These are phyloP conservation scores for Podospora conica DNA, from an alignment of 495 filamentous ascomycete species.

Conservation along the genomic window DNA sequence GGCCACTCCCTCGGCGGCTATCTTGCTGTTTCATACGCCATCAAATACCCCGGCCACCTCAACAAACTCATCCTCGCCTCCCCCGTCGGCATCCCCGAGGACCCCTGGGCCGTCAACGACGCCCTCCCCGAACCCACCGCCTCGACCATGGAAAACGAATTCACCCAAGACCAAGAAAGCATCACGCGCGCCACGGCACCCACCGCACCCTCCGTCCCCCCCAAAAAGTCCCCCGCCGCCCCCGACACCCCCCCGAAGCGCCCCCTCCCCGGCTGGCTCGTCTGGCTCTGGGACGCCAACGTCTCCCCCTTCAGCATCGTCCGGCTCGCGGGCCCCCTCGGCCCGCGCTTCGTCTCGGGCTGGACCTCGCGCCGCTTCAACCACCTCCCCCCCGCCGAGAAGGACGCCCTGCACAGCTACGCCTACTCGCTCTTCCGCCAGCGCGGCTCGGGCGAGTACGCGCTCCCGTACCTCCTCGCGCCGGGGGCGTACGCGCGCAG, in stretches of 20 bases:
- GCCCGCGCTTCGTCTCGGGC: slow-evolving; percentile 84
- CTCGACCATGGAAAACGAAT: slow-evolving; percentile 63
- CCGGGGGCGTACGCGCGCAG: slow-evolving; percentile 88
- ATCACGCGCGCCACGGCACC: slow-evolving; percentile 33
- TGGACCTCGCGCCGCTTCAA: slow-evolving; percentile 93
- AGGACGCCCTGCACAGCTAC: slow-evolving; percentile 81
- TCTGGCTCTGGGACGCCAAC: slow-evolving; percentile 94
- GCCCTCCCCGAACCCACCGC: slow-evolving; percentile 71
- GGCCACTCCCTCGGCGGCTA: slow-evolving; percentile 94
- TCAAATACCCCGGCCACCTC: slow-evolving; percentile 89
- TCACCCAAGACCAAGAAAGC: slow-evolving; percentile 66
- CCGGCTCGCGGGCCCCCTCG: slow-evolving; percentile 83
- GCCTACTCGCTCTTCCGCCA: slow-evolving; percentile 92
- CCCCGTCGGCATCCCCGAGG: slow-evolving; percentile 90
- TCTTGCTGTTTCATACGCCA: slow-evolving; percentile 85
- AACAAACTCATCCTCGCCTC: slow-evolving; percentile 95
- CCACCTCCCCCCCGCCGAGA: slow-evolving; percentile 75
- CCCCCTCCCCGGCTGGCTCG: slow-evolving; percentile 74
- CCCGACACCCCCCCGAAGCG: slow-evolving; percentile 37
- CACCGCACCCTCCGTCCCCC: slow-evolving; percentile 13
- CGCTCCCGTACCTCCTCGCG: slow-evolving; percentile 83
- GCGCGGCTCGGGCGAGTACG: slow-evolving; percentile 91
- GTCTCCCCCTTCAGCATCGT: slow-evolving; percentile 90
- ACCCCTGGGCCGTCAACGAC: slow-evolving; percentile 81
- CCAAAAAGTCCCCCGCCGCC: slow-evolving; percentile 25